Evolutionary conservation across 352 stramenopile genomes (phyloP), one percentile per base, ranked within the genome.

Genomic region (Pythium chondricola): DNA sequence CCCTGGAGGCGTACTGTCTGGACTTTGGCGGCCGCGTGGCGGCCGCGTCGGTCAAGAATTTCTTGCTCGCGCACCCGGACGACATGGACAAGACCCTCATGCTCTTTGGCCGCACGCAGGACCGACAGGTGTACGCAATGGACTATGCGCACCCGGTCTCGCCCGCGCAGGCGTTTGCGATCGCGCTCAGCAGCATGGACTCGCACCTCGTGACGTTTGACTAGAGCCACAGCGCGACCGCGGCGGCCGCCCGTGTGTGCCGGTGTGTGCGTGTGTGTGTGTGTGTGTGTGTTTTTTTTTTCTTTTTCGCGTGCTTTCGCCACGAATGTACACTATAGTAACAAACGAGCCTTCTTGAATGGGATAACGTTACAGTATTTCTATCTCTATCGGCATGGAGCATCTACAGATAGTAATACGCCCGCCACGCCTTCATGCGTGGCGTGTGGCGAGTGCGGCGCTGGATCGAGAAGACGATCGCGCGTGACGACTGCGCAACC

Each of bases 91-190:
- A 88, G 62, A 90, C 80, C 35, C 67, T 90, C 14, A 89, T 90
- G 73, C 75, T 95, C 4, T 92, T 93, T 38, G 82, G 84, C 13
- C 79, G 83, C 45, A 95, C 84, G 45, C 68, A 88, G 53, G 83
- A 91, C 62, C 74, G 78, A 1, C 77, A 95, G 48, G 80, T 95
- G 35, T 95, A 93, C 69, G 90, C 82, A 42, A 88, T 95, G 71
- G 84, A 95, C 67, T 93, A 91, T 54, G 67, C 65, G 17, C 75
- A 88, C 49, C 83, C 84, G 51, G 86, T 95, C 58, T 85, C 84
- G 24, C 82, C 84, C 0, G 71, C 90, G 43, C 81, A 93, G 56
- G 84, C 84, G 18, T 93, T 95, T 45, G 82, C 80, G 11, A 91
- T 95, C 52, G 77, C 78, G 29, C 73, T 95, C 6, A 95, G 82